phyloP scores from a whole-genome alignment of 345 rosid species.

The Lumnitzera racemosa region DNA sequence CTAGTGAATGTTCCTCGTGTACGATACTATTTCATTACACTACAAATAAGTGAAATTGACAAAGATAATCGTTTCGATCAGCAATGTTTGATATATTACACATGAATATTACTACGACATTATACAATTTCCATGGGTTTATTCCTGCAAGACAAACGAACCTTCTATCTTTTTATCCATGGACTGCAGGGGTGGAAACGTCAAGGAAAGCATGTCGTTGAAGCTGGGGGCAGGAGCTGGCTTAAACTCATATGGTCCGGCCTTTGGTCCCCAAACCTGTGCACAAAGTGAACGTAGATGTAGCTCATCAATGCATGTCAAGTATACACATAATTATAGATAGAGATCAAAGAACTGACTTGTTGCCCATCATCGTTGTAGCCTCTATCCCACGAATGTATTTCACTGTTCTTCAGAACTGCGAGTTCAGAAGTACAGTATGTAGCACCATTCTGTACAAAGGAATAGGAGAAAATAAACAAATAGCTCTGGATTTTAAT shows the following conservation, averaged over 20 bases:
- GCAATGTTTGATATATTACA: no score
- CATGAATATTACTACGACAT: no score
- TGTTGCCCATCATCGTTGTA: conserved; percentile 71
- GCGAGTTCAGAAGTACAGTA: conserved; percentile 83
- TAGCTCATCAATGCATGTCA: no score
- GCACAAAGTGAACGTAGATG: conserved; percentile 2
- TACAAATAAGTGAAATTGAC: no score
- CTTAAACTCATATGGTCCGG: conserved; percentile 77
- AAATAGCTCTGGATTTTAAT: no score
- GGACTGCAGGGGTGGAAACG: conserved; percentile 37
- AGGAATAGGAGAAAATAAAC: background rate
- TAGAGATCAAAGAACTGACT: conserved; percentile 26
- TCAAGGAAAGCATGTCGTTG: conserved; percentile 42
- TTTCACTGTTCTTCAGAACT: conserved; percentile 71
- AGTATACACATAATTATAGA: no score
- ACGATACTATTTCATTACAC: no score
- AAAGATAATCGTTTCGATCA: no score
- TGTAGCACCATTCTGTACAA: conserved; percentile 58
- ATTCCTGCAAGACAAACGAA: conserved; percentile 72
- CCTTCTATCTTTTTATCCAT: conserved; percentile 70
- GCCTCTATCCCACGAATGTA: conserved; percentile 87
- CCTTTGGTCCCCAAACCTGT: conserved; percentile 88
- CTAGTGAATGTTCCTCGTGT: no score
- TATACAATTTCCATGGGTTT: conserved; percentile 1
- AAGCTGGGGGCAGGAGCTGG: conserved; percentile 52